phyloP scores from a whole-genome alignment of 2,329 filamentous ascomycete genomes.

The Decorospora gaudefroyi region DNA sequence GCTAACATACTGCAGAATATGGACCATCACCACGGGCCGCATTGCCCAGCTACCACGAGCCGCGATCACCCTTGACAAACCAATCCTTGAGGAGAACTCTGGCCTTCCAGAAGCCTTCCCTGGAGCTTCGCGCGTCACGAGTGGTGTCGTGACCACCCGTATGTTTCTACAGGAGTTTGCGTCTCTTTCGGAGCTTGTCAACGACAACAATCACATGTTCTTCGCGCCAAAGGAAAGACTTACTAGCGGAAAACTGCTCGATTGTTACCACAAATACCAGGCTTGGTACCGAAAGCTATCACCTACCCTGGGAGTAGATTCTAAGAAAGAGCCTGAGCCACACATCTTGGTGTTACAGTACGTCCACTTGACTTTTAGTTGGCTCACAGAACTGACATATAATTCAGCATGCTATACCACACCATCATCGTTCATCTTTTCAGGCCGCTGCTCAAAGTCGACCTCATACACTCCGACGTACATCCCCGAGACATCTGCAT shows the following conservation, averaged over 20 bases:
- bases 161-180: constrained; percentile 61
- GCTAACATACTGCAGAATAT: constrained; percentile 42
- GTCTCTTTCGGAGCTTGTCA: constrained; percentile 73
- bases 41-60: constrained; percentile 54
- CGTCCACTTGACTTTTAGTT: constrained; percentile 45
- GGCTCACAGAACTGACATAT: constrained; percentile 13
- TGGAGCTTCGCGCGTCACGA: constrained; percentile 13
- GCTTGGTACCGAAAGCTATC: constrained; percentile 73
- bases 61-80: constrained; percentile 56
- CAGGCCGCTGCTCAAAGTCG: constrained; percentile 70
- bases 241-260: constrained; percentile 65
- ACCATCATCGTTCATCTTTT: constrained; percentile 74
- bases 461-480: constrained; percentile 61
- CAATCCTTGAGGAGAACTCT: constrained; percentile 64
- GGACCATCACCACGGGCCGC: constrained; percentile 54
- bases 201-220: constrained; percentile 71
- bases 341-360: constrained; percentile 76
- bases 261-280: constrained; percentile 69
- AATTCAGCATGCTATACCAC: constrained; percentile 66
- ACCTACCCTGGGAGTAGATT: constrained; percentile 60
- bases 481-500: constrained; percentile 68
- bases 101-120: constrained; percentile 44
- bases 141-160: constrained; percentile 32
- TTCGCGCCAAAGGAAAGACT: constrained; percentile 70
- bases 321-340: constrained; percentile 63